Conservation (phyloP, 331 rosid genomes). For the Rosa hybrid region DNA sequence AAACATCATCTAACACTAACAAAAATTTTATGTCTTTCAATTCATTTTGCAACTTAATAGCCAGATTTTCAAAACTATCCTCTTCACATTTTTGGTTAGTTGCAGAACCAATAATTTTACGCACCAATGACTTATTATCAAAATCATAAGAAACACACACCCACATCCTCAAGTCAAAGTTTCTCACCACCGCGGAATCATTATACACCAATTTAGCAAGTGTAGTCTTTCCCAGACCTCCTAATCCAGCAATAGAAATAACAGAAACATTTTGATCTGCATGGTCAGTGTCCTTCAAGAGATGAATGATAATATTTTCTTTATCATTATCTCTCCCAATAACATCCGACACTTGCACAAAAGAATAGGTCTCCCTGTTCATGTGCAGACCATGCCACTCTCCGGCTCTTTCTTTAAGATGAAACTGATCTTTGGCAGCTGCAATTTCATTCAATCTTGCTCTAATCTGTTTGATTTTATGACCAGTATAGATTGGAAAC, state of each 20-base stretch:
- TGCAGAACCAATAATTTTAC: not conserved
- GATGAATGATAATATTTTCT: not conserved
- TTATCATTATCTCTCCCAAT: conserved; percentile 22
- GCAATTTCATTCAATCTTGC: not conserved
- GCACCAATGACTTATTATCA: not conserved
- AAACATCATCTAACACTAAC: conserved; percentile 19
- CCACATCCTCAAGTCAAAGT: conserved; percentile 15
- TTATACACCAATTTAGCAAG: conserved; percentile 15
- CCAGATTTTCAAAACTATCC: not conserved
- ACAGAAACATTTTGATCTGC: not conserved
- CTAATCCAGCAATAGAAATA: conserved; percentile 21
- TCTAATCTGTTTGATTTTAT: not conserved
- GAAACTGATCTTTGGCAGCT: not conserved
- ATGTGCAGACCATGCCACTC: not conserved
- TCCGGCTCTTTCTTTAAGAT: too few species aligned
- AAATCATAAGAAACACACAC: conserved; percentile 23
- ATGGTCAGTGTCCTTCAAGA: not conserved
- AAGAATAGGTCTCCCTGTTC: not conserved
- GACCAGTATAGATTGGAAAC: not conserved
- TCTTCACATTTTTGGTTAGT: not conserved
- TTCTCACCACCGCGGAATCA: not conserved
- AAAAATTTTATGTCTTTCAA: not conserved
- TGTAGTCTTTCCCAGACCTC: conserved; percentile 29
- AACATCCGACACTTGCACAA: not conserved
- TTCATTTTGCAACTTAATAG: not conserved